Evolutionary conservation across 345 rosid genomes (phyloP).

Genomic region (Sisymbrium irio): DNA sequence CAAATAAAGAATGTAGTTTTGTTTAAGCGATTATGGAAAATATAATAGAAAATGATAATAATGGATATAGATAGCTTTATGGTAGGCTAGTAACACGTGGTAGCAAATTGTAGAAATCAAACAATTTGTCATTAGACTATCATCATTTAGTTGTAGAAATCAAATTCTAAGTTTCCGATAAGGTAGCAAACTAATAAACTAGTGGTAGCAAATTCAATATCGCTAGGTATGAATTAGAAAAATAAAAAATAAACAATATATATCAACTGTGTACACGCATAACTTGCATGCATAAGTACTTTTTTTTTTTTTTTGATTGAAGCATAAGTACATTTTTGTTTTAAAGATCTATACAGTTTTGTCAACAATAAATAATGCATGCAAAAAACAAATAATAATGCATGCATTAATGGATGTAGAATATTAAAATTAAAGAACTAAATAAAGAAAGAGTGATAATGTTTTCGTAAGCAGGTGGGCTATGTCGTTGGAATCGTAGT

Average conservation of each 20-base stretch:
- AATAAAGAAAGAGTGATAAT: constrained; percentile 16
- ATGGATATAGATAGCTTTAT: neutral
- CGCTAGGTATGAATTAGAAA: neutral
- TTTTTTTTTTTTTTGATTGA: no score
- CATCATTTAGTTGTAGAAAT: neutral
- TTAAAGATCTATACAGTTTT: no score
- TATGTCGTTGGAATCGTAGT: constrained; percentile 12
- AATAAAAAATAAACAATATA: neutral
- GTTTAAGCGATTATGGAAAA: constrained; percentile 4
- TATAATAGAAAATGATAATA: constrained; percentile 5
- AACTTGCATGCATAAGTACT: neutral
- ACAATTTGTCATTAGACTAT: neutral
- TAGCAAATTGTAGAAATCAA: no score
- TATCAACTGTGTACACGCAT: neutral
- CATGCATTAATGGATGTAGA: neutral
- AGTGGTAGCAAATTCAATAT: neutral
- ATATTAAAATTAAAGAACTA: neutral
- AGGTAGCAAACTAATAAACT: no score
- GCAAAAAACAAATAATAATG: neutral
- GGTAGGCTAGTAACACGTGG: constrained; percentile 5
- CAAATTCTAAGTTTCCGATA: neutral
- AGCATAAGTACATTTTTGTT: no score
- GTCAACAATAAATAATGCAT: neutral
- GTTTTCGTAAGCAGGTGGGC: neutral
- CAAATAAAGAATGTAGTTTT: neutral